Conservation (phyloP, 2,329 filamentous ascomycete species). For the Neofusicoccum ribis region DNA sequence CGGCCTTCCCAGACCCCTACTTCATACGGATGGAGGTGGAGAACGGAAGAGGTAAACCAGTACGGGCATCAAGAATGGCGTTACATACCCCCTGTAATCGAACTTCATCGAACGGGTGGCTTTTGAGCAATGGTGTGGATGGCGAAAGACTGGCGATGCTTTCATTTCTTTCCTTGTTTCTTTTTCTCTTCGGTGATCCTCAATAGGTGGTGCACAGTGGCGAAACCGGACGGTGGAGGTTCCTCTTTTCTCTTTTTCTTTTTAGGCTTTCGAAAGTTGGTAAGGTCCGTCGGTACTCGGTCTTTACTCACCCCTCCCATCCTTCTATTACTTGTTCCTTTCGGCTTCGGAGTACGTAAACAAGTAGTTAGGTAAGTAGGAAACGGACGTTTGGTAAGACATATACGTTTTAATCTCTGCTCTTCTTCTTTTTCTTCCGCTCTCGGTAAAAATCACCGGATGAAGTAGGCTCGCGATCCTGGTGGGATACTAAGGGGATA, state of each 20-base stretch:
- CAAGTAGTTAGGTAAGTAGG: neutral
- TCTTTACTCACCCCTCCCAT: neutral
- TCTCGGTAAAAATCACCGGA: neutral
- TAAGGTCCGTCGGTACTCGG: neutral
- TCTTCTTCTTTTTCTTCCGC: too few relatives aligned
- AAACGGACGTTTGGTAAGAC: neutral
- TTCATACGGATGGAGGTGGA: neutral
- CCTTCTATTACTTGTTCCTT: neutral
- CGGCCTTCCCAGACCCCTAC: too few relatives aligned
- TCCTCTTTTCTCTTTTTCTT: neutral
- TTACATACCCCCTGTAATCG: constrained; percentile 15
- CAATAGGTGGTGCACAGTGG: neutral
- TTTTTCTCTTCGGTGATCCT: neutral
- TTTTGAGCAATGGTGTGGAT: neutral
- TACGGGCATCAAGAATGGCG: constrained; percentile 15
- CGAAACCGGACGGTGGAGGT: neutral
- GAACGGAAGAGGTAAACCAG: neutral
- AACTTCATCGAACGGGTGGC: neutral
- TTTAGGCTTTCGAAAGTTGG: neutral
- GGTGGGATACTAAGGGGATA: neutral
- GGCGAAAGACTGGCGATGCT: constrained; percentile 6
- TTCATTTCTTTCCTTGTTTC: neutral
- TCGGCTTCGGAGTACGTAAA: neutral
- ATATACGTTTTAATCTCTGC: neutral
- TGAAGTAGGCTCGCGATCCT: neutral